Evolutionary conservation across 306 rosid species (phyloP).

Genomic region (Lathyrus tuberosus): DNA sequence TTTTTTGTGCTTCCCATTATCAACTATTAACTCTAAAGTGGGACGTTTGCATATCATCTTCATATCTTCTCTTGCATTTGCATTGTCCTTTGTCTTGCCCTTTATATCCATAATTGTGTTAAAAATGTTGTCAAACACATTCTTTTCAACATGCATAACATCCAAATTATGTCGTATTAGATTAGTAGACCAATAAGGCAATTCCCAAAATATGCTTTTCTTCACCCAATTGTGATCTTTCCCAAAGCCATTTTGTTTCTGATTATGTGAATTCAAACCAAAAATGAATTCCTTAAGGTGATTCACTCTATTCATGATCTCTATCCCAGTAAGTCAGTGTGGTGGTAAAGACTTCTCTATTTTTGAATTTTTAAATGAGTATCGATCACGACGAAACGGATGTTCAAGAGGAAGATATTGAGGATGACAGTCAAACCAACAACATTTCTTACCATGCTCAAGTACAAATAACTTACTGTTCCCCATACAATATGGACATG

Average conservation of each 20-base stretch:
- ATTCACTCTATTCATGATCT: not conserved
- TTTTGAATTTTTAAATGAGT: not conserved
- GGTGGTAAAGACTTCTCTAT: slow-evolving; percentile 1
- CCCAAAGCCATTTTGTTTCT: not conserved
- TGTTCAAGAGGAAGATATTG: not conserved
- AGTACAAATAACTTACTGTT: not conserved
- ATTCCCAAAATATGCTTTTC: not conserved
- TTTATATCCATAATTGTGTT: not conserved
- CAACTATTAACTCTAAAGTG: not conserved
- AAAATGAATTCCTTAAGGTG: not conserved
- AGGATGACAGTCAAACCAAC: not conserved
- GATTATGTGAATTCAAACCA: not conserved
- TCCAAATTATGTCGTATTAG: not conserved
- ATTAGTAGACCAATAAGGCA: not conserved
- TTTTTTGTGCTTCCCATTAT: not conserved
- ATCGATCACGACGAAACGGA: not conserved
- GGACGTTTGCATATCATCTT: not conserved
- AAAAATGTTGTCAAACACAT: not conserved
- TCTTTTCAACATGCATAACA: not conserved
- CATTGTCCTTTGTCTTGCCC: slow-evolving; percentile 6
- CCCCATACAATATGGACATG: slow-evolving; percentile 14
- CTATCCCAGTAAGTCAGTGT: not conserved
- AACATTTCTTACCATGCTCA: slow-evolving; percentile 2
- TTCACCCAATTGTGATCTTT: not conserved
- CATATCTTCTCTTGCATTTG: not conserved